Conservation (phyloP, 345 rosid genomes). For the Salix koriyanagi region DNA sequence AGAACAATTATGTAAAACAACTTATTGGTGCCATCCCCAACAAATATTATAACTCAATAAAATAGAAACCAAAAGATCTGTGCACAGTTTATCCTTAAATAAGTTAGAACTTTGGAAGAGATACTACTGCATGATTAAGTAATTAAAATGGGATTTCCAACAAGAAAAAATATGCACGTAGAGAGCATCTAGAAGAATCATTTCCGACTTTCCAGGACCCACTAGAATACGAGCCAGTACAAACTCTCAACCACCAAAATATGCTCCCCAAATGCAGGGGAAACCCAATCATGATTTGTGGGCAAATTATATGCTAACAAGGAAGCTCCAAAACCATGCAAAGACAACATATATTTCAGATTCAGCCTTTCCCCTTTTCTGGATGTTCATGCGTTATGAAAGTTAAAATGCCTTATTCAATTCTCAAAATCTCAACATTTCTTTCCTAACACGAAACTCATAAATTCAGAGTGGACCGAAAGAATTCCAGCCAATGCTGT, state of each 20-base stretch:
- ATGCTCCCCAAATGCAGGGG: neutral
- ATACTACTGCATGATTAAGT: neutral
- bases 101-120: neutral
- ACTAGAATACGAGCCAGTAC: neutral
- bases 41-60: conserved; percentile 10
- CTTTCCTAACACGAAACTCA: neutral
- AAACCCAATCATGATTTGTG: neutral
- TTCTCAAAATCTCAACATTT: neutral
- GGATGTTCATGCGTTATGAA: neutral
- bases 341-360: neutral
- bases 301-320: neutral
- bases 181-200: neutral
- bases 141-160: neutral
- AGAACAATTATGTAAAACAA: conserved; percentile 8
- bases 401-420: neutral
- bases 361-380: neutral
- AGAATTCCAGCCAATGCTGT: neutral
- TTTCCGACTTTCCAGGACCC: neutral
- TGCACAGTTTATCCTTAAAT: neutral
- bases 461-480: neutral
- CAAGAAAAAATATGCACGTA: neutral
- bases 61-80: conserved; percentile 23
- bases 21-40: neutral
- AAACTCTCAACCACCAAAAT: neutral
- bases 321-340: neutral